Conservation (phyloP, 805 yeast species). For the Cyberlindnera euphorbiae region DNA sequence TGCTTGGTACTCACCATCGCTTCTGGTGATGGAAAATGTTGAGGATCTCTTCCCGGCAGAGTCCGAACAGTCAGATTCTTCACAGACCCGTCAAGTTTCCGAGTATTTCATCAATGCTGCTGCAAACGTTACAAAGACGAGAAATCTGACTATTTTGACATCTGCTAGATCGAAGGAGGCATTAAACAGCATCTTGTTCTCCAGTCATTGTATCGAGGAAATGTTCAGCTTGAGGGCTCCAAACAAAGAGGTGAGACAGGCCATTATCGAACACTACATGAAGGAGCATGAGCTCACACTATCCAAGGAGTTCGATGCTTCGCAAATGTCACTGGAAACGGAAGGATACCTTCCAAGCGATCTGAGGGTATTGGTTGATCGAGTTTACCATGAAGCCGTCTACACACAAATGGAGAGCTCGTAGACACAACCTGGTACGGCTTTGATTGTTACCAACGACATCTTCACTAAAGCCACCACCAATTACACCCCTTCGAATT, state of each 20-base stretch:
- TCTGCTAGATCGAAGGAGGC: constrained; percentile 62
- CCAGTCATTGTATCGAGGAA: constrained; percentile 68
- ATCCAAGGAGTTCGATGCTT: constrained; percentile 38
- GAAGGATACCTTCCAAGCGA: constrained; percentile 91
- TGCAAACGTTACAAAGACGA: constrained; percentile 31
- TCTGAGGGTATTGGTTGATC: constrained; percentile 62
- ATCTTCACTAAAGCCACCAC: constrained; percentile 54
- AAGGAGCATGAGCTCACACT: constrained; percentile 26
- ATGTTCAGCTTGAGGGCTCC: constrained; percentile 62
- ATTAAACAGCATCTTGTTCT: constrained; percentile 54
- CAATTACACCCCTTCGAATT: constrained; percentile 72
- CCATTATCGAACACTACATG: constrained; percentile 34
- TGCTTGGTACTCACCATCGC: constrained; percentile 75
- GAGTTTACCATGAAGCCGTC: constrained; percentile 51
- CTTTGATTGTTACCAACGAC: constrained; percentile 25
- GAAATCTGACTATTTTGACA: constrained; percentile 54
- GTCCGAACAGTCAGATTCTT: constrained; percentile 48
- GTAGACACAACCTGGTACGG: background rate
- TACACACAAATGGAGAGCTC: constrained; percentile 15
- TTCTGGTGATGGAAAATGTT: constrained; percentile 71
- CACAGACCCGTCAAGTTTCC: constrained; percentile 57
- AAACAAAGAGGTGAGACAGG: constrained; percentile 51
- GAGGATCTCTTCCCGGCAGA: constrained; percentile 71
- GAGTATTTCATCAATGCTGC: constrained; percentile 52
- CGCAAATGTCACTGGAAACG: constrained; percentile 60